phyloP scores from a whole-genome alignment of 768 basidiomycete species.

The Boletellus sp. region DNA sequence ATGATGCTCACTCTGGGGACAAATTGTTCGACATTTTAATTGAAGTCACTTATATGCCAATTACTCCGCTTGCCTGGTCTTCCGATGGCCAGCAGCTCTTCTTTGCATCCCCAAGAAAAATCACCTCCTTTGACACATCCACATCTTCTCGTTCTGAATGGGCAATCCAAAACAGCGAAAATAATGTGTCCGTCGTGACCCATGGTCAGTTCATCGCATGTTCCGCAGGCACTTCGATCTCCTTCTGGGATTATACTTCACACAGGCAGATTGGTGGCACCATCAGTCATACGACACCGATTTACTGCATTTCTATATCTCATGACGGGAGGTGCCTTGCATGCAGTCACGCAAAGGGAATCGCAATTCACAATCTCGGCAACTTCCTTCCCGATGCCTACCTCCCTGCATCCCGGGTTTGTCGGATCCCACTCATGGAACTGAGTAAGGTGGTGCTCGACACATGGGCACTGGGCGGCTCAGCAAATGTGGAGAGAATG shows the following conservation, averaged over 20 bases:
- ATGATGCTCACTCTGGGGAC: background rate
- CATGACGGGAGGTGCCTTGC: slow-evolving; percentile 6
- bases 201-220: background rate
- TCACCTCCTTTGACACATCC: background rate
- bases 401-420: background rate
- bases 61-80: background rate
- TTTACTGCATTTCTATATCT: slow-evolving; percentile 3
- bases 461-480: background rate
- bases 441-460: background rate
- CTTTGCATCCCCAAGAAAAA: background rate
- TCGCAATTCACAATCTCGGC: slow-evolving; percentile 2
- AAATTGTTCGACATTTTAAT: background rate
- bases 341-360: background rate
- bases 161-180: background rate
- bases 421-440: background rate
- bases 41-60: background rate
- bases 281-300: background rate
- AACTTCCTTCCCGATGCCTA: slow-evolving; percentile 2
- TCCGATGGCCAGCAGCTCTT: background rate
- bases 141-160: background rate
- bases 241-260: slow-evolving; percentile 6
- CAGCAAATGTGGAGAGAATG: background rate
- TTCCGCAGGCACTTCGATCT: slow-evolving; percentile 1
- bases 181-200: background rate
- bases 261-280: background rate